Conservation (phyloP, 345 rosid species). For the Eutrema japonicum region DNA sequence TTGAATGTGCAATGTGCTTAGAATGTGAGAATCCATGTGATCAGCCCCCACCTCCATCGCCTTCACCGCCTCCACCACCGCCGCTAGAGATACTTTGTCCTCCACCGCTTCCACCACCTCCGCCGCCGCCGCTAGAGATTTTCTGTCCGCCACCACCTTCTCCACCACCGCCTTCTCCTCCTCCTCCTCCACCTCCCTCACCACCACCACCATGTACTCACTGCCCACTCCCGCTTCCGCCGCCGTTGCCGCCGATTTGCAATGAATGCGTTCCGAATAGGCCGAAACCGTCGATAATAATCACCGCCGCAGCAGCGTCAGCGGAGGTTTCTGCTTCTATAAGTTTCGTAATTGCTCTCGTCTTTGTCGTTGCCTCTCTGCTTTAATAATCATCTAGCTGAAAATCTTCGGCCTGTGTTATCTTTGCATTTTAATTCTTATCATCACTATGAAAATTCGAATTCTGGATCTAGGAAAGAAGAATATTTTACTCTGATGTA, state of each 20-base stretch:
- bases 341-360: background rate
- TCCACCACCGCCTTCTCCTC: slow-evolving; percentile 39
- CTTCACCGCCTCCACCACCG: slow-evolving; percentile 39
- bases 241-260: slow-evolving; percentile 35
- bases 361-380: slow-evolving; percentile 18
- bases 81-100: slow-evolving; percentile 35
- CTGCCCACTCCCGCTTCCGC: slow-evolving; percentile 41
- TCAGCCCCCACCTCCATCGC: slow-evolving; percentile 43
- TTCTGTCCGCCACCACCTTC: slow-evolving; percentile 21
- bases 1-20: slow-evolving; percentile 44
- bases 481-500: background rate
- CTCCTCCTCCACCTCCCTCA: slow-evolving; percentile 41
- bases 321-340: slow-evolving; percentile 13
- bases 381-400: slow-evolving; percentile 1
- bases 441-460: background rate
- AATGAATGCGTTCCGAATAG: slow-evolving; percentile 36
- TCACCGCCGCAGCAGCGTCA: slow-evolving; percentile 34
- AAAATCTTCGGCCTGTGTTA: background rate
- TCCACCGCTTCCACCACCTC: slow-evolving; percentile 34
- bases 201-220: slow-evolving; percentile 44
- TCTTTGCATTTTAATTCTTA: slow-evolving; percentile 1
- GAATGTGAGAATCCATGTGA: slow-evolving; percentile 44
- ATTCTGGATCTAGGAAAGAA: background rate
- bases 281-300: slow-evolving; percentile 42
- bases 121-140: slow-evolving; percentile 40